Conservation (phyloP, 495 filamentous ascomycete species). For the Trichoderma erinaceum region DNA sequence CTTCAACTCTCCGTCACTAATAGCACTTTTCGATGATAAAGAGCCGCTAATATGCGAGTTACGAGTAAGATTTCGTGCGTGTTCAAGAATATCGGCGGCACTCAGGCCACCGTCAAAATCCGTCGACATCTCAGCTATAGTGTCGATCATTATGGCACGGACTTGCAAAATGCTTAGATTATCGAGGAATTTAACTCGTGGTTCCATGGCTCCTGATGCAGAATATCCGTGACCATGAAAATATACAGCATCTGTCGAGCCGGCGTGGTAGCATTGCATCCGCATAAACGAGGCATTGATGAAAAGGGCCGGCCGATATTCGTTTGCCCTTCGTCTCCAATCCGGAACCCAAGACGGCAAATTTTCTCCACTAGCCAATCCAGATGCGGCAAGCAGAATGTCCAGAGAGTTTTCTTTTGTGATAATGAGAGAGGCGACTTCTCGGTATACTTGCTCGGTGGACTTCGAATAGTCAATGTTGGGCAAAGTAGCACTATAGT, state of each 20-base stretch:
- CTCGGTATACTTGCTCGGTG: background rate
- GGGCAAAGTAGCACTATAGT: background rate
- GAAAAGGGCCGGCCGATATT: background rate
- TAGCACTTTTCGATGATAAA: background rate
- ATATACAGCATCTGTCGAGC: background rate
- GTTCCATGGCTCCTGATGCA: background rate
- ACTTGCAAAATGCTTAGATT: background rate
- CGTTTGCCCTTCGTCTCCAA: background rate
- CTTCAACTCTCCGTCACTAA: background rate
- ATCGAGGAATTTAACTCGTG: background rate
- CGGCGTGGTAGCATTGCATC: background rate
- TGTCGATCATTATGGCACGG: background rate
- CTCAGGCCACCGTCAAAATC: background rate
- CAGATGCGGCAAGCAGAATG: background rate
- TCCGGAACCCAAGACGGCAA: background rate
- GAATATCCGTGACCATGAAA: background rate
- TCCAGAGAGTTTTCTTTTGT: background rate
- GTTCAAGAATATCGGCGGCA: background rate
- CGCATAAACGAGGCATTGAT: background rate
- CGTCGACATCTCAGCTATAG: background rate
- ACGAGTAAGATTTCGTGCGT: background rate
- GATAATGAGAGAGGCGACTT: background rate
- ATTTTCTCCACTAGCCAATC: background rate
- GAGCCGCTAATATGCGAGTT: background rate
- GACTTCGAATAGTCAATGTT: background rate